Evolutionary conservation across 2,329 filamentous ascomycete species (phyloP), one percentile per base, ranked within the genome.

Genomic region (Ilyonectria destructans): DNA sequence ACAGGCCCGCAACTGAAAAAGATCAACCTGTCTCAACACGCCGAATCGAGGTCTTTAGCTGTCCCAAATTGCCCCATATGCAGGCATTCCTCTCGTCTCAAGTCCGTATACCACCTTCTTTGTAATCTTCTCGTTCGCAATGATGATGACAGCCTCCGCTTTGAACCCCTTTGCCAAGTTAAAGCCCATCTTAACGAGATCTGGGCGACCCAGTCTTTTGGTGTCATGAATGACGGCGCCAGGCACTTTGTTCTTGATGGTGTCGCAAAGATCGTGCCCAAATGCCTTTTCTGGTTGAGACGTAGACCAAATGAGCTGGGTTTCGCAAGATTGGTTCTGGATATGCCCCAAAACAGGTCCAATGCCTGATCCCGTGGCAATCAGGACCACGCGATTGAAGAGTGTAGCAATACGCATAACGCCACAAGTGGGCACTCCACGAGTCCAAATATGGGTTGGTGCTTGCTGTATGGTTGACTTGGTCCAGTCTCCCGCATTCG

Each of bases 401-500:
- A 94, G 83, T 0, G 88, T 86, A 26, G 91, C 89, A 62, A 92
- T 86, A 69, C 90, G 89, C 75, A 92, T 87, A 12, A 94, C 90
- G 37, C 92, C 92, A 56, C 87, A 89, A 0, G 90, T 86, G 1
- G 92, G 90, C 0, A 91, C 84, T 2, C 92, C 92, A 19, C 91
- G 88, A 5, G 91, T 88, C 90, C 90, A 94, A 48, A 94, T 82
- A 40, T 87, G 80, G 0, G 82, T 85, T 1, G 91, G 91, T 0
- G 88, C 88, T 46, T 86, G 82, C 55, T 86, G 81, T 78, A 95
- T 93, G 37, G 88, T 86, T n/a, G 85, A 82, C 31, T 83, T 83
- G 0, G 92, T 95, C 92, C 92, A 95, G 81, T 94, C 92, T 12
- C 92, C 92, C 2, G 91, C 92, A 71, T 91, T 91, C 46, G 91